Evolutionary conservation across 305 asterid genomes (phyloP), one percentile per base, ranked within the genome.

Genomic region (Solanum chacoense): DNA sequence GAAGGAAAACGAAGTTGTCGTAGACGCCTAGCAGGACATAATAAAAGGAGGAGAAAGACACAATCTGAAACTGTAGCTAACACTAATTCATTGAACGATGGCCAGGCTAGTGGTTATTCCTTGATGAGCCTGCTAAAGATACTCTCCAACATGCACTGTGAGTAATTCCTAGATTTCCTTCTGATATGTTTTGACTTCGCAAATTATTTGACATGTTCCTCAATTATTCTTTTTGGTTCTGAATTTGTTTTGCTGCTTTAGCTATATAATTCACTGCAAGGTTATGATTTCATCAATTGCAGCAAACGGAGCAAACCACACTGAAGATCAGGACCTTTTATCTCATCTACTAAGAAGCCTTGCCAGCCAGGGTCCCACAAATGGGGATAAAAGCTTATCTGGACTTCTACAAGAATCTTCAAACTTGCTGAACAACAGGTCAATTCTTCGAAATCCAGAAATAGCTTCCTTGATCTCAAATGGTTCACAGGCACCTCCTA

Each of bases 1-100:
- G 96, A 95, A 91, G 97, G 96, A 45, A 94, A 95, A 88, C 90
- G 98, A 91, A 94, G 98, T 91, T 95, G 98, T 50, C 94, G 97
- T 20, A 90, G 97, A 45, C 97, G 98, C 26, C 88, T 95, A 92
- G 98, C 98, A 13, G 98, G 98, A 88, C 98, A 95, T 90, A 96
- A 96, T 89, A 95, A 94, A 88, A 93, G 98, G 94, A 95, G 98
- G 91, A 93, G 98, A 89, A 96, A 96, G 92, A 91, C 96, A 73
- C 98, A 93, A 90, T 86, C 94, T 40, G 94, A 93, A 55, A 91
- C 89, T 90, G 91, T 87, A 84, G 88, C 84, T 37, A 92, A 90
- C 89, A 90, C 67, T 89, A 91, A 85, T 91, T 81, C 95, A 42
- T 88, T 87, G 89, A 93, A 91, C 78, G 95, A 95, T 91, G 93